phyloP scores from a whole-genome alignment of 352 stramenopile genomes.

The Phytophthora rubi region DNA sequence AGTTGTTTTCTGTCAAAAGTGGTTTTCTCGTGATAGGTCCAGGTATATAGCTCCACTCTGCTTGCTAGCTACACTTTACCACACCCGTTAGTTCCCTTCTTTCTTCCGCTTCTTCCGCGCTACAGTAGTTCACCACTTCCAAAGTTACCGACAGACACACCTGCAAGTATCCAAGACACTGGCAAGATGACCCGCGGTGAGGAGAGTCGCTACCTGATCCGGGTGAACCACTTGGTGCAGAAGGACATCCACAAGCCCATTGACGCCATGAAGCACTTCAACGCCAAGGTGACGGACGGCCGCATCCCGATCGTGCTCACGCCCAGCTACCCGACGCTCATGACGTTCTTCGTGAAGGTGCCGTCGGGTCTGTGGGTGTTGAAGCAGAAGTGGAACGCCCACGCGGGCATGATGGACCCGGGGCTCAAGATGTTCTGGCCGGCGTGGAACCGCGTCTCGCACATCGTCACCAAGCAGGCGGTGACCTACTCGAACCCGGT shows the following conservation, averaged over 20 bases:
- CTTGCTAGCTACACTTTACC: conserved; percentile 10
- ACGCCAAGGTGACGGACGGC: conserved; percentile 55
- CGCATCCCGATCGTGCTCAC: conserved; percentile 74
- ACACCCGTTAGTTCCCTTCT: neutral
- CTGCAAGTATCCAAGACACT: neutral
- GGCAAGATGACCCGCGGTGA: conserved; percentile 4
- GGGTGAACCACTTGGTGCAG: conserved; percentile 58
- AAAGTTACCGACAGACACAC: conserved; percentile 8
- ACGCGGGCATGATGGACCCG: conserved; percentile 79
- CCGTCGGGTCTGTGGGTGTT: conserved; percentile 81
- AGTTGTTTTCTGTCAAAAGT: neutral
- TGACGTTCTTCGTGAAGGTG: conserved; percentile 62
- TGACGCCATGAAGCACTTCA: conserved; percentile 65
- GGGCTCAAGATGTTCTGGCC: conserved; percentile 83
- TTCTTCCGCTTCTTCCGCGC: neutral
- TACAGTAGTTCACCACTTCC: conserved; percentile 10
- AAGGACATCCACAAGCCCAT: conserved; percentile 60
- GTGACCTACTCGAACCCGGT: conserved; percentile 84
- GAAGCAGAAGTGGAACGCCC: conserved; percentile 87
- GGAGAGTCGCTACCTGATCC: conserved; percentile 29
- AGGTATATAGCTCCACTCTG: conserved; percentile 22
- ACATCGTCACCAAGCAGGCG: conserved; percentile 88
- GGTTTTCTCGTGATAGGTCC: conserved; percentile 14
- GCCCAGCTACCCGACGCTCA: conserved; percentile 57
- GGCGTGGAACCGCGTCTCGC: conserved; percentile 81